Conservation (phyloP, 768 basidiomycete species). For the Phaeotremella skinneri region DNA sequence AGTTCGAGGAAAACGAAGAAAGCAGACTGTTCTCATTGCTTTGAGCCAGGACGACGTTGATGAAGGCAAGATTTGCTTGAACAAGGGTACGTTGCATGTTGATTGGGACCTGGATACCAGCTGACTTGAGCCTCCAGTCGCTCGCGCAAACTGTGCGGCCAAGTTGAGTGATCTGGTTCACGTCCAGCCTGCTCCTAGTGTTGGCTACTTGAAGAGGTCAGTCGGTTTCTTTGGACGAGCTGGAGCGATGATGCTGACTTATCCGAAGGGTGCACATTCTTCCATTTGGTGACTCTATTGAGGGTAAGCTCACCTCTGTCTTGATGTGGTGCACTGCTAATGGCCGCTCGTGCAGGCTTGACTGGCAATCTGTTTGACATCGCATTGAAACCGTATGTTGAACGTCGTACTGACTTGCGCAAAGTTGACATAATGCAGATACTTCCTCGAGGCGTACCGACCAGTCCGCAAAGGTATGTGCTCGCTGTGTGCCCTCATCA, state of each 20-base stretch:
- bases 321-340: background rate
- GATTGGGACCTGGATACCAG: background rate
- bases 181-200: conserved; percentile 92
- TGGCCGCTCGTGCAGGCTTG: conserved; percentile 54
- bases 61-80: conserved; percentile 95
- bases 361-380: conserved; percentile 99
- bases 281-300: conserved; percentile 96
- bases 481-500: background rate
- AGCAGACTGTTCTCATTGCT: conserved; percentile 96
- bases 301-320: conserved; percentile 59
- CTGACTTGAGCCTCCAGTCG: conserved; percentile 59
- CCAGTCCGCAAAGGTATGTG: conserved; percentile 43
- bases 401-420: background rate
- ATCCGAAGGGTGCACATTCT: conserved; percentile 69
- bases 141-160: conserved; percentile 96
- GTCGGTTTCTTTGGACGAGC: background rate
- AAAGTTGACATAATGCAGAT: conserved; percentile 48
- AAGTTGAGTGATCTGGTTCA: conserved; percentile 96
- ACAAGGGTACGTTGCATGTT: conserved; percentile 62
- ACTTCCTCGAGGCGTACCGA: conserved; percentile 84
- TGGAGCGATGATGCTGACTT: conserved; percentile 12
- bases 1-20: conserved; percentile 89
- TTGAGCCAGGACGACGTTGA: conserved; percentile 93
- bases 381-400: conserved; percentile 75
- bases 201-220: conserved; percentile 93